Percentiles rank a stretch among this genome's conserved stretches.
Conservation (phyloP, 2,329 filamentous ascomycete species). For the Colletotrichum chlorophyti region DNA sequence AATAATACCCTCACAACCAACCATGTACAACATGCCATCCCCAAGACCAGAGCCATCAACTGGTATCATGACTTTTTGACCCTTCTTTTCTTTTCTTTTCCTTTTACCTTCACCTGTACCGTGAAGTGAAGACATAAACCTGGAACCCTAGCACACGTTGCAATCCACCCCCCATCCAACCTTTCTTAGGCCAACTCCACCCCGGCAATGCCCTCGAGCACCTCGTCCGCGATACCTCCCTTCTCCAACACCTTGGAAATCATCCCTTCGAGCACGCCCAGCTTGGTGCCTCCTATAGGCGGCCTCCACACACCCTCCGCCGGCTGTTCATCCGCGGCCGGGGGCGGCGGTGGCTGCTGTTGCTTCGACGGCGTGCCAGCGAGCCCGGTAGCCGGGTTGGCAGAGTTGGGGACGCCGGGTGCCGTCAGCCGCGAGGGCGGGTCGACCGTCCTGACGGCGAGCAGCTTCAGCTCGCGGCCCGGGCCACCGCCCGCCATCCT, state of each 20-base stretch:
- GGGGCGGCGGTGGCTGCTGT: slow-evolving; percentile 48
- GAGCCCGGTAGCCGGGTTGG: slow-evolving; percentile 61
- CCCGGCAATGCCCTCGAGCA: slow-evolving; percentile 79
- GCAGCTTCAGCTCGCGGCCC: slow-evolving; percentile 60
- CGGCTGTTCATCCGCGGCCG: slow-evolving; percentile 59
- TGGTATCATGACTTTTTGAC: slow-evolving; percentile 27
- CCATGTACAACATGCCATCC: slow-evolving; percentile 25
- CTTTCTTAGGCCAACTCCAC: slow-evolving; percentile 68
- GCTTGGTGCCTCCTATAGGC: slow-evolving; percentile 82
- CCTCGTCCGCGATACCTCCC: slow-evolving; percentile 84
- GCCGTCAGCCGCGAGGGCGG: slow-evolving; percentile 77
- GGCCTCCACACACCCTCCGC: slow-evolving; percentile 85
- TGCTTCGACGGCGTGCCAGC: slow-evolving; percentile 38
- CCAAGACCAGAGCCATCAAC: slow-evolving; percentile 11
- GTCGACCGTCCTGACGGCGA: slow-evolving; percentile 77
- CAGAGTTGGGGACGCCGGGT: slow-evolving; percentile 70
- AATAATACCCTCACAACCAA: slow-evolving; percentile 21
- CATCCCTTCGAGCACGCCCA: slow-evolving; percentile 74
- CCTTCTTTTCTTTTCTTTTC: slow-evolving; percentile 6
- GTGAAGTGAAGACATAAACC: too few relatives aligned
- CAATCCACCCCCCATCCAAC: neutral
- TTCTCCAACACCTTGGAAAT: slow-evolving; percentile 78
- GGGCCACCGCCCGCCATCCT: slow-evolving; percentile 34
- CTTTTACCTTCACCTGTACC: too few relatives aligned
- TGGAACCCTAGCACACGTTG: too few relatives aligned